These are phyloP conservation scores for Erigeron canadensis DNA, from an alignment of 129 eudicot genomes.

Conservation along the genomic window DNA sequence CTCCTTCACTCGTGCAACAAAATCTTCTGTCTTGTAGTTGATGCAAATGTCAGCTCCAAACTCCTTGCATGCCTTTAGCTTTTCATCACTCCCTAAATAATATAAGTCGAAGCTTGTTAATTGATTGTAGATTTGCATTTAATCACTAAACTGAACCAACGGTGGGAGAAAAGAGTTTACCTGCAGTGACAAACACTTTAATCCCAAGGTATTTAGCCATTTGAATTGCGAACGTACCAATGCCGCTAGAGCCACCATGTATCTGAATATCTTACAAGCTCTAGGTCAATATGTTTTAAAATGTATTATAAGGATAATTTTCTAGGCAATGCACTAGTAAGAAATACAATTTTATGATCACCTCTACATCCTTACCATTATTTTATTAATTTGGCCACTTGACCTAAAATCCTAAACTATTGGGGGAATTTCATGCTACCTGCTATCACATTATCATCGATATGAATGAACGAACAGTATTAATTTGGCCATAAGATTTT, in stretches of 20 bases:
- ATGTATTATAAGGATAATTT: background rate
- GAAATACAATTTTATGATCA: background rate
- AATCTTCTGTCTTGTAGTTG: slow-evolving; percentile 94
- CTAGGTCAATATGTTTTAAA: slow-evolving; percentile 5
- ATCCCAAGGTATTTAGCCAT: slow-evolving; percentile 71
- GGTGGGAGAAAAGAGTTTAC: slow-evolving; percentile 28
- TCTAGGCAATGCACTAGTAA: background rate
- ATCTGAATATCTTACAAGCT: slow-evolving; percentile 48
- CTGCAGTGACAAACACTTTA: slow-evolving; percentile 93
- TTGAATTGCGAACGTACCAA: slow-evolving; percentile 97
- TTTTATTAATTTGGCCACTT: background rate
- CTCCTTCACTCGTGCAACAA: slow-evolving; percentile 90
- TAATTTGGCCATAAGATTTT: background rate
- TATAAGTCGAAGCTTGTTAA: background rate
- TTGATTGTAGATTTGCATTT: background rate
- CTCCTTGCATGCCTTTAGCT: slow-evolving; percentile 77
- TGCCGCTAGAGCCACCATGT: slow-evolving; percentile 97
- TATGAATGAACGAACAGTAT: background rate
- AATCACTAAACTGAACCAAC: slow-evolving; percentile 4
- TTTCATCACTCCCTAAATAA: slow-evolving; percentile 80
- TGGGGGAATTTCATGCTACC: no score
- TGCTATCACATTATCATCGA: background rate
- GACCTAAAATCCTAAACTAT: no score
- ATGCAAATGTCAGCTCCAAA: slow-evolving; percentile 96
- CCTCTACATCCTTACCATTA: background rate